Conservation (phyloP, 2,329 filamentous ascomycete genomes). For the Sporothrix dimorphospora region DNA sequence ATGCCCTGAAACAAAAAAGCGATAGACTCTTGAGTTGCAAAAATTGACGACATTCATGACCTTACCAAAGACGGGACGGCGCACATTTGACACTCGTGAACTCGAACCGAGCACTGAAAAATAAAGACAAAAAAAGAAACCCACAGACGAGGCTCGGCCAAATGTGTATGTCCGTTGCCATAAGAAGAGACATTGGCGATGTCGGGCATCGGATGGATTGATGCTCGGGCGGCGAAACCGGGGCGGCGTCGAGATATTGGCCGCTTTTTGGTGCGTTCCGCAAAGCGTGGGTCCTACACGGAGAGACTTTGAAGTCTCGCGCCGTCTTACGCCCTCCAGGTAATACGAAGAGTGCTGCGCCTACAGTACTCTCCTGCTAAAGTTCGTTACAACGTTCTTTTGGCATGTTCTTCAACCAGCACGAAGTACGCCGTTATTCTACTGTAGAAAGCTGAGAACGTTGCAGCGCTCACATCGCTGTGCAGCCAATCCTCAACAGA, state of each 20-base stretch:
- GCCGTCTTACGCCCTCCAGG: not conserved
- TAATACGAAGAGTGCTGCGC: not conserved
- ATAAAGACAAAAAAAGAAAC: not conserved
- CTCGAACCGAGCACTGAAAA: not conserved
- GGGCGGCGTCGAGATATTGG: slow-evolving; percentile 15
- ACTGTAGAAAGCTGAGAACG: not conserved
- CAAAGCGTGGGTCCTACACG: not conserved
- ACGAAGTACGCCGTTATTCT: too few relatives aligned
- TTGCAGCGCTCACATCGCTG: not conserved
- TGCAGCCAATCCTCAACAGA: not conserved
- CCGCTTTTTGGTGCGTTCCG: not conserved
- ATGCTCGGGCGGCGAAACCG: not conserved
- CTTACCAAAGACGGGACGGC: not conserved
- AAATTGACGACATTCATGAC: slow-evolving; percentile 28
- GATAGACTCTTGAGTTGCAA: slow-evolving; percentile 13
- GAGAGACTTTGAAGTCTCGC: not conserved
- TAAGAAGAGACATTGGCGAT: not conserved
- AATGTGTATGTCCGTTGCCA: not conserved
- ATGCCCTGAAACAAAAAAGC: slow-evolving; percentile 3
- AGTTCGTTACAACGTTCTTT: not conserved
- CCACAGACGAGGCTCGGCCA: not conserved
- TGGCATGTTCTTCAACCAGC: not conserved
- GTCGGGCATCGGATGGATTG: slow-evolving; percentile 1
- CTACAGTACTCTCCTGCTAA: not conserved
- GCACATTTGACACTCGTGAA: not conserved